phyloP scores from a whole-genome alignment of 768 basidiomycete genomes.

The Suillus hirtellus region DNA sequence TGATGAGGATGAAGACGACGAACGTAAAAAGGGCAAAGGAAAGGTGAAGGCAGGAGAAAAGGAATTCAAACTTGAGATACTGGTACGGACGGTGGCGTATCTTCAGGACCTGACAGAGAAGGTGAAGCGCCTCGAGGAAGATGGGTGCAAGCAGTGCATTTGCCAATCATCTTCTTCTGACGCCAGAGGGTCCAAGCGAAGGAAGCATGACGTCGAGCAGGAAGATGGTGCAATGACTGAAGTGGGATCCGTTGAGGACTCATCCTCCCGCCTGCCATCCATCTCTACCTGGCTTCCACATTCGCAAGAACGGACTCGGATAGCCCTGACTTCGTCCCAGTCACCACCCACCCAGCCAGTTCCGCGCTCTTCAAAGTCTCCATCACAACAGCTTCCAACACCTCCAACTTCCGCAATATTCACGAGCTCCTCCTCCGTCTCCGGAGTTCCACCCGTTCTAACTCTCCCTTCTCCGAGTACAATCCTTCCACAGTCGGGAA shows the following conservation, averaged over 20 bases:
- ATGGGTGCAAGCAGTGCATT: constrained; percentile 19
- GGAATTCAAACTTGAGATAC: constrained; percentile 91
- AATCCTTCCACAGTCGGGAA: constrained; percentile 12
- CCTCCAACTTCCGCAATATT: constrained; percentile 59
- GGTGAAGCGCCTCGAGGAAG: constrained; percentile 46
- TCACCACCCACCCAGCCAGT: constrained; percentile 35
- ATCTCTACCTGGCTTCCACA: constrained; percentile 67
- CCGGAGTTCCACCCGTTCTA: constrained; percentile 41
- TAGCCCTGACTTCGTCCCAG: constrained; percentile 34
- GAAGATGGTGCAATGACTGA: not conserved
- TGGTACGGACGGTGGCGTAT: constrained; percentile 79
- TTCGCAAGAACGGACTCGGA: constrained; percentile 18
- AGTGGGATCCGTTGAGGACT: not conserved
- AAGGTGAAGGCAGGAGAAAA: constrained; percentile 58
- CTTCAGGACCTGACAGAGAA: constrained; percentile 67
- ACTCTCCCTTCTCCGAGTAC: constrained; percentile 39
- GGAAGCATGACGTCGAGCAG: not conserved
- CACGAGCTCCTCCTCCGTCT: constrained; percentile 36
- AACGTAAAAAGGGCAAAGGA: constrained; percentile 29
- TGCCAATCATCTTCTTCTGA: constrained; percentile 19
- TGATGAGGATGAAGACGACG: constrained; percentile 37
- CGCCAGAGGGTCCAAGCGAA: constrained; percentile 6
- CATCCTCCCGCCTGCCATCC: constrained; percentile 51
- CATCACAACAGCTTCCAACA: constrained; percentile 46
- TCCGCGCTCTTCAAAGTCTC: constrained; percentile 14